These are phyloP conservation scores for Phyllosticta citribraziliensis DNA, from an alignment of 2,329 filamentous ascomycete genomes.

Conservation along the genomic window DNA sequence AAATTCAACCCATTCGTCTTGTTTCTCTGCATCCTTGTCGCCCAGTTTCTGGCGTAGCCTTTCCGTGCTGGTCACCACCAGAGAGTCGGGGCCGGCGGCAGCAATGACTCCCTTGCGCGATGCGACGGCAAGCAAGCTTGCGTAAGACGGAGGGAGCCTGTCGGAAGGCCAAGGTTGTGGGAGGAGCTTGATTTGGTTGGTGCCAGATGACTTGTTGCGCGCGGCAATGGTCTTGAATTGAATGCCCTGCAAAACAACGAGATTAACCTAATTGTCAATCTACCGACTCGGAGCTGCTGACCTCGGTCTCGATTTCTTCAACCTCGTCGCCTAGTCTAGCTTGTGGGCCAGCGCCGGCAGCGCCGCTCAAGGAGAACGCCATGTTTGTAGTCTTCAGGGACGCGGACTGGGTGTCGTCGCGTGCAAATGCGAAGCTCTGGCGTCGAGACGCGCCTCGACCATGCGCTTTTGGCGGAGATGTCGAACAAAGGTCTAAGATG, in stretches of 20 bases:
- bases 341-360: slow-evolving; percentile 28
- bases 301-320: slow-evolving; percentile 73
- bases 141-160: slow-evolving; percentile 61
- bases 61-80: slow-evolving; percentile 69
- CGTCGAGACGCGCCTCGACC: neutral
- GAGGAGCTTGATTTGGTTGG: slow-evolving; percentile 70
- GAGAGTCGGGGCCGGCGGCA: slow-evolving; percentile 71
- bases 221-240: neutral
- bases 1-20: slow-evolving; percentile 59
- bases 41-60: slow-evolving; percentile 66
- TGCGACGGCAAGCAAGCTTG: slow-evolving; percentile 77
- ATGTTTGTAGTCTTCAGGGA: slow-evolving; percentile 33
- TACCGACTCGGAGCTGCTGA: slow-evolving; percentile 25
- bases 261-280: neutral
- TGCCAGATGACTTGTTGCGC: slow-evolving; percentile 50
- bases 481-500: neutral
- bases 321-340: slow-evolving; percentile 55
- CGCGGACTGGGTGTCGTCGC: neutral
- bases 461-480: slow-evolving; percentile 4
- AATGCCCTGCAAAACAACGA: neutral
- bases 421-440: neutral
- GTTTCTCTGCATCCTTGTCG: slow-evolving; percentile 42
- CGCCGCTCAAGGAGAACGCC: slow-evolving; percentile 53
- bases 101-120: slow-evolving; percentile 72
- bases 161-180: slow-evolving; percentile 65